These are phyloP conservation scores for Globisporangium acanthophoron DNA, from an alignment of 352 stramenopile genomes.

Conservation along the genomic window DNA sequence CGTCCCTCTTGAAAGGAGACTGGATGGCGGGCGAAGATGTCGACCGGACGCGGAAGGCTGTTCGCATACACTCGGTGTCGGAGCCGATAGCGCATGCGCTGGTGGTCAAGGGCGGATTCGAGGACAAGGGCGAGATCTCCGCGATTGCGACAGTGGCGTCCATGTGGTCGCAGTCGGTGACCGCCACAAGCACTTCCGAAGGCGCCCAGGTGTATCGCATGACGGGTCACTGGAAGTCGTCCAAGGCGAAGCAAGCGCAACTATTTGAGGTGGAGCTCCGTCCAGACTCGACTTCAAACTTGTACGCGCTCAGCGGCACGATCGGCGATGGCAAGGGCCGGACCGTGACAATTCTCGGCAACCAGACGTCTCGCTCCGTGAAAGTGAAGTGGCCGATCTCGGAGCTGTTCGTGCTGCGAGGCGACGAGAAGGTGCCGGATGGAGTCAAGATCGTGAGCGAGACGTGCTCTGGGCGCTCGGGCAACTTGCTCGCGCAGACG, in stretches of 20 bases:
- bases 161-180: conserved; percentile 34
- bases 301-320: conserved; percentile 55
- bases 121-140: conserved; percentile 66
- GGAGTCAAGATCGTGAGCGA: conserved; percentile 60
- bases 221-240: conserved; percentile 69
- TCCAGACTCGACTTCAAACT: conserved; percentile 15
- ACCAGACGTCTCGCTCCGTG: conserved; percentile 54
- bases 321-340: conserved; percentile 68
- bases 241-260: conserved; percentile 61
- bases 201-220: conserved; percentile 40
- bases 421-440: conserved; percentile 68
- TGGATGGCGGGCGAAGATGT: conserved; percentile 77
- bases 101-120: conserved; percentile 55
- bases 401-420: conserved; percentile 62
- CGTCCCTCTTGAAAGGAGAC: conserved; percentile 40
- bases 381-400: conserved; percentile 76
- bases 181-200: conserved; percentile 2
- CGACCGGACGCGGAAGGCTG: conserved; percentile 53
- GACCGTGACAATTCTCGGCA: conserved; percentile 42
- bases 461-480: conserved; percentile 62
- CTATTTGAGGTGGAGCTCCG: conserved; percentile 75
- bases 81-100: conserved; percentile 42
- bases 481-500: conserved; percentile 72
- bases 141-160: conserved; percentile 44
- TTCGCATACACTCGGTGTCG: conserved; percentile 62